A percentile compares a stretch with the other conserved stretches of the same genome.
phyloP scores from a whole-genome alignment of 2,329 filamentous ascomycete species.

The Ophiostoma pallidulum region DNA sequence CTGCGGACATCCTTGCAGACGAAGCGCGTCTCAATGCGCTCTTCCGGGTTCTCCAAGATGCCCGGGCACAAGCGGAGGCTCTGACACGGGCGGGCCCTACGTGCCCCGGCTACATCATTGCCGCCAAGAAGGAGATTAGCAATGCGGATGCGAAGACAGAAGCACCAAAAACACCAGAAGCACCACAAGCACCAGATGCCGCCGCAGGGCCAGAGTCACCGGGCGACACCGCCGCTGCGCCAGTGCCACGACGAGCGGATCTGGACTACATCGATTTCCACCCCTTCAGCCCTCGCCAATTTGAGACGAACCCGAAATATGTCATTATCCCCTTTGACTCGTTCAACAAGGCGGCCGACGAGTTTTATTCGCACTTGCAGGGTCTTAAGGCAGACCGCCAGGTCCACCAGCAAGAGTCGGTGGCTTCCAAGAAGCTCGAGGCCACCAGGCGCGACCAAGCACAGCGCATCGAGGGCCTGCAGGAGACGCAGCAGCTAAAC shows the following conservation, averaged over 20 bases:
- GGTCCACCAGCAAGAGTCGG: conserved; percentile 70
- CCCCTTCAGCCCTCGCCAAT: conserved; percentile 77
- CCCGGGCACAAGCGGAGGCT: conserved; percentile 57
- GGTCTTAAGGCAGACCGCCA: conserved; percentile 83
- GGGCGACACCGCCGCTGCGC: conserved; percentile 3
- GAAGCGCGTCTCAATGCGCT: conserved; percentile 56
- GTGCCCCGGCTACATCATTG: conserved; percentile 80
- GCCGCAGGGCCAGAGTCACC: neutral
- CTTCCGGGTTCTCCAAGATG: conserved; percentile 58
- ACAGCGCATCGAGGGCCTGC: conserved; percentile 73
- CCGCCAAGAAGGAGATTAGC: conserved; percentile 43
- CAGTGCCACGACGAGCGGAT: conserved; percentile 7
- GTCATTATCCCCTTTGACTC: conserved; percentile 68
- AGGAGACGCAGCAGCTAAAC: conserved; percentile 73
- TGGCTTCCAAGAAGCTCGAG: conserved; percentile 75
- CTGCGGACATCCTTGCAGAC: conserved; percentile 60
- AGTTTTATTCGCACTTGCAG: conserved; percentile 95
- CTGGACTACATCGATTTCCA: conserved; percentile 91
- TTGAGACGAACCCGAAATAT: conserved; percentile 55
- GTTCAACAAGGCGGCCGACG: conserved; percentile 90
- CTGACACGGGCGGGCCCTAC: conserved; percentile 52
- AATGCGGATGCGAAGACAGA: neutral
- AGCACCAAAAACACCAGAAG: neutral
- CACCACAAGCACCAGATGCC: neutral
- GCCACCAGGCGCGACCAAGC: conserved; percentile 75